Evolutionary conservation across 1,139 yeast species (phyloP), one percentile per base, ranked within the genome.

Genomic region (Debaryomycetaceae sp.): DNA sequence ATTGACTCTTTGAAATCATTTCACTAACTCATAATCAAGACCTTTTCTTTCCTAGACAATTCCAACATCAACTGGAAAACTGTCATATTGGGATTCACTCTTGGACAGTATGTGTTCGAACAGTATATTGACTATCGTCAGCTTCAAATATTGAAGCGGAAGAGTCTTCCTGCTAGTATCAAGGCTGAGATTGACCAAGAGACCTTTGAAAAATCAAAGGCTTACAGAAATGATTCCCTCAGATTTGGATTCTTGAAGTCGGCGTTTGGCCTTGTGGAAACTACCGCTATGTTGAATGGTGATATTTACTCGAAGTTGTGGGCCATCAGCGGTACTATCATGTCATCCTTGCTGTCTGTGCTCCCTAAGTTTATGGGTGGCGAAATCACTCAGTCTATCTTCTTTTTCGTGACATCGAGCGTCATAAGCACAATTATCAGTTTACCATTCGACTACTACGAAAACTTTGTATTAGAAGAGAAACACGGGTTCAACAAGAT

Each of bases 401-500:
- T 81, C 45, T 87, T 87, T 66, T 68, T 83, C 55, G 59, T 65
- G 37, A 50, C 60, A 29, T 63, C 78, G 53, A 73, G 76, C 39
- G 49, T 80, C 29, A 45, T 81, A 37, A 69, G 83, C 9, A 71
- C 82, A 6, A 41, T 87, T 7, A 48, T 80, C 39, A 72, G 81
- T 6, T 62, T 86, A 49, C 99, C 99, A 3, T 60, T 81, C 36
- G 73, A 83, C 9, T 83, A 87, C 63, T 91, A 90, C 66, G 72
- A 78, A 45, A 85, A 86, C 55, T 93, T 93, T 69, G 93, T 90
- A 11, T 75, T 93, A 56, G 99, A 93, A 67, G 97, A 91, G 63
- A 83, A 82, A 64, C 91, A 76, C 58, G 99, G 99, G 0, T 93
- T 93, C 72, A 93, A 93, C 69, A 93, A 93, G 64, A 76, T 81